Evolutionary conservation across 345 rosid species (phyloP).

Genomic region (Brassica cretica): DNA sequence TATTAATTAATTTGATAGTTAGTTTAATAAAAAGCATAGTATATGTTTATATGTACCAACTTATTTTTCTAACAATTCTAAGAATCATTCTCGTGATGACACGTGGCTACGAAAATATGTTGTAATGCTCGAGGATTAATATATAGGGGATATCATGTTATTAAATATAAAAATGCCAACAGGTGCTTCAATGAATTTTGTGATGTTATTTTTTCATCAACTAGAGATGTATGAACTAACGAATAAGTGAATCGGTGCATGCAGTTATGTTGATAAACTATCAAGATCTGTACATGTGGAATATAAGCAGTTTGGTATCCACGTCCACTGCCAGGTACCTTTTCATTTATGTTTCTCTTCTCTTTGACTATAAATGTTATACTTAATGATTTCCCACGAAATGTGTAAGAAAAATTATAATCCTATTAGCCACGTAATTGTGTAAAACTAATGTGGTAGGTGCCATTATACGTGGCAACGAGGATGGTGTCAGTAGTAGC

Average conservation of each 20-base stretch:
- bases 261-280: conserved; percentile 66
- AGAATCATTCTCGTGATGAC: too few species aligned
- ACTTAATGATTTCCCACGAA: background rate
- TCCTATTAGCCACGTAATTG: background rate
- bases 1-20: too few species aligned
- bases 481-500: conserved; percentile 68
- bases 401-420: background rate
- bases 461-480: conserved; percentile 82
- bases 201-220: background rate
- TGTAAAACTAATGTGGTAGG: conserved; percentile 40
- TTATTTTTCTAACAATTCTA: too few species aligned
- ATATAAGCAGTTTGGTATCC: conserved; percentile 65
- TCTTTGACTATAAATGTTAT: background rate
- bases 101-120: too few species aligned
- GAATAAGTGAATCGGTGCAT: background rate
- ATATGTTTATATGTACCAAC: too few species aligned
- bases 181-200: background rate
- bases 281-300: conserved; percentile 77
- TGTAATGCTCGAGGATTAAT: too few species aligned
- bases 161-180: background rate
- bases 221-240: background rate
- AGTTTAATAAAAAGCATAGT: too few species aligned
- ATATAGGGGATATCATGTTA: too few species aligned
- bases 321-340: conserved; percentile 86
- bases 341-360: background rate